Conservation (phyloP, 352 stramenopile genomes). For the Phytophthora agathidicida region DNA sequence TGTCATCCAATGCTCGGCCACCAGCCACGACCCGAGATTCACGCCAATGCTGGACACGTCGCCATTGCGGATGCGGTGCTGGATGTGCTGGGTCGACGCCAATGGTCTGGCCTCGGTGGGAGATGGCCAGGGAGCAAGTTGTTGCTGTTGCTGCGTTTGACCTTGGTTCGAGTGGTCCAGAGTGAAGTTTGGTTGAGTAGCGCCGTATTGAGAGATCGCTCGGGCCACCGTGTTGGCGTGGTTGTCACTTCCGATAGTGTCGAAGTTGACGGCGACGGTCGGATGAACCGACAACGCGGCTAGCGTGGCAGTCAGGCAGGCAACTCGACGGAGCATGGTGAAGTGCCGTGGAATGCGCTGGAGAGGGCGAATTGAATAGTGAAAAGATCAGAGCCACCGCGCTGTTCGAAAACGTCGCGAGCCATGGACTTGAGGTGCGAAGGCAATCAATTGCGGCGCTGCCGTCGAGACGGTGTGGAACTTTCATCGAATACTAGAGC, state of each 20-base stretch:
- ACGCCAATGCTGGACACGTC: conserved; percentile 54
- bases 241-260: conserved; percentile 11
- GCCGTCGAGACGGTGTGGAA: conserved; percentile 4
- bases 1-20: conserved; percentile 85
- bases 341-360: neutral
- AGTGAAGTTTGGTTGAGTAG: neutral
- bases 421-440: conserved; percentile 14
- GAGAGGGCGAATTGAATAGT: conserved; percentile 21
- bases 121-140: neutral
- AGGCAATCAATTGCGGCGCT: conserved; percentile 6
- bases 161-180: conserved; percentile 3
- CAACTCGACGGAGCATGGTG: conserved; percentile 20
- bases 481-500: conserved; percentile 1
- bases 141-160: conserved; percentile 13
- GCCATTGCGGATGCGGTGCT: conserved; percentile 65
- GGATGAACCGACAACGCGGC: conserved; percentile 6
- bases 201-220: conserved; percentile 14
- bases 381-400: neutral
- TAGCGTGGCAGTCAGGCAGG: conserved; percentile 12
- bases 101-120: neutral
- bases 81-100: conserved; percentile 27
- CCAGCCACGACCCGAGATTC: conserved; percentile 78
- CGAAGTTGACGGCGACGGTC: conserved; percentile 16
- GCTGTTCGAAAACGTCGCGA: conserved; percentile 16
- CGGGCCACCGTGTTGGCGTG: conserved; percentile 11